Base-by-base conservation (phyloP, 805 yeast species). In the Candida glaebosa region DNA sequence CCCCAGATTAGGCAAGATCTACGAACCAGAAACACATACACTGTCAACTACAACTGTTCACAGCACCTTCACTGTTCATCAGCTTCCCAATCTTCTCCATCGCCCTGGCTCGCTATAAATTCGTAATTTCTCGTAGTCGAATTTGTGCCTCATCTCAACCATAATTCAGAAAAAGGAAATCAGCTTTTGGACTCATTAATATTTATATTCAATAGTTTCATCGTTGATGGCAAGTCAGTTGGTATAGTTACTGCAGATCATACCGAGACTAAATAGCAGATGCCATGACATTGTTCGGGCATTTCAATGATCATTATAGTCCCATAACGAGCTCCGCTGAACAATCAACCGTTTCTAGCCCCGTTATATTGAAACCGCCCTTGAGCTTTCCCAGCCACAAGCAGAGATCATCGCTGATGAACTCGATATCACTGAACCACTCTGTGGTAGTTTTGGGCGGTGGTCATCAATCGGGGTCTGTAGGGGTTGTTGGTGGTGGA, bases 331-430 rank as follows among this genome's bases (percentile, higher is more conserved):
- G 7, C 12, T 6, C 19, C 5, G 35, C 8, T 32, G 35, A 30
- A 30, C 10, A 7, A 30, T 9, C 19, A 32, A 17, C 35, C 6
- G 19, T 32, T 9, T 16, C 35, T n/a, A 32, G 35, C 18, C 35
- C 35, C 5, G 16, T 16, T n/a, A 16, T 32, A n/a, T 32, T 10
- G 5, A 32, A 32, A 22, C 35, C 35, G 19, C n/a, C 7, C 16
- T 5, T n/a, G 16, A 17, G 8, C 28, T 8, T 24, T 8, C 12
- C 28, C 28, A 32, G 18, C 12, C 35, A 32, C 9, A 32, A 32
- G 25, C 37, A 34, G 37, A 7, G 37, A 22, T 34, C 37, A 22
- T 17, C 19, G 37, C 37, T 34, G 37, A 22, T 34, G 37, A 34
- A 18, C 8, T 34, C 37, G 26, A 34, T 34, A 7, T 18, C 37